Conservation (phyloP, 257 asterid genomes). For the Paraleonurus japonicus region DNA sequence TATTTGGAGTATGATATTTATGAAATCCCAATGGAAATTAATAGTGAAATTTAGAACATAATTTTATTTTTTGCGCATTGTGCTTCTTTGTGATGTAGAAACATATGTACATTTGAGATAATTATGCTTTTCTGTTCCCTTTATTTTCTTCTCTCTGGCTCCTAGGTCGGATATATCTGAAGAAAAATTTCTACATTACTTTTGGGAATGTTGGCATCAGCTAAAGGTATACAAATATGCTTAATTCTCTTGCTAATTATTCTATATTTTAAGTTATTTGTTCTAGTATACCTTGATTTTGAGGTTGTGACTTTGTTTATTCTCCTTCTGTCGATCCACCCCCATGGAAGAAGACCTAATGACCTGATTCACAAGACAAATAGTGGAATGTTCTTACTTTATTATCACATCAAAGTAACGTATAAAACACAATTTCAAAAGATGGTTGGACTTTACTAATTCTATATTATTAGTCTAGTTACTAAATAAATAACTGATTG, state of each 20-base stretch:
- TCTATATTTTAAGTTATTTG: neutral
- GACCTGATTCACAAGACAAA: neutral
- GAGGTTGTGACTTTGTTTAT: neutral
- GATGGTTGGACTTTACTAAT: neutral
- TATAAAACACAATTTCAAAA: neutral
- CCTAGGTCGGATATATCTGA: constrained; percentile 78
- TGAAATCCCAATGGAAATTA: constrained; percentile 2
- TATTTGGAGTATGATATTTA: neutral
- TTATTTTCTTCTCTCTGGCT: constrained; percentile 30
- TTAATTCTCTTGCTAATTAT: neutral
- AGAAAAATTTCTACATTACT: constrained; percentile 74
- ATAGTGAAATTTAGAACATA: neutral
- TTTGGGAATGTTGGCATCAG: constrained; percentile 86
- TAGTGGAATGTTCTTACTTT: neutral
- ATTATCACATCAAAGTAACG: neutral
- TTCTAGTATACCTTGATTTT: constrained; percentile 1
- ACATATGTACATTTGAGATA: constrained; percentile 8
- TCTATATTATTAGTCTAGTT: neutral
- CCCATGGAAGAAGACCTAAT: neutral
- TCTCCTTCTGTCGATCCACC: constrained; percentile 4
- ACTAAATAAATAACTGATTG: neutral
- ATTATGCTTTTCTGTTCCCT: neutral
- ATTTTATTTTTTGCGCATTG: neutral
- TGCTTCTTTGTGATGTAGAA: constrained; percentile 7
- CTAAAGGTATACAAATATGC: constrained; percentile 50